phyloP scores from a whole-genome alignment of 202 grass and related monocot genomes.

The Digitaria exilis region DNA sequence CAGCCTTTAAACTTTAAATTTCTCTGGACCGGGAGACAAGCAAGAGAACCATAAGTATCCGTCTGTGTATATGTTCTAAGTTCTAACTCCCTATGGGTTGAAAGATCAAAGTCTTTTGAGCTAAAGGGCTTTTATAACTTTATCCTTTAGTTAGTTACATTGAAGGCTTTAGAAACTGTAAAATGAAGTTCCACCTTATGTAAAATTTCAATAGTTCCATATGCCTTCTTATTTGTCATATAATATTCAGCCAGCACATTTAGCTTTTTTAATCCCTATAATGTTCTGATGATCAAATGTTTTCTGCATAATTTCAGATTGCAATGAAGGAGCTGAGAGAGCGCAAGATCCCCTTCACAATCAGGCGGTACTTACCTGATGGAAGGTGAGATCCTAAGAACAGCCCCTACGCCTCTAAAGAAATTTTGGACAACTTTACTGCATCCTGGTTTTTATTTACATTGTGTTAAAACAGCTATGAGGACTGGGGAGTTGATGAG shows the following conservation, averaged over 20 bases:
- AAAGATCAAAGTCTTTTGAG: neutral
- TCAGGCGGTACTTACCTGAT: slow-evolving; percentile 78
- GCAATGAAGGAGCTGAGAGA: slow-evolving; percentile 86
- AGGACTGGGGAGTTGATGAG: slow-evolving; percentile 93
- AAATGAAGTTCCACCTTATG: neutral
- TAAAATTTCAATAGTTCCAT: neutral
- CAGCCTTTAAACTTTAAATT: neutral
- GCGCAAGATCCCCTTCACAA: slow-evolving; percentile 93
- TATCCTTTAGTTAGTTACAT: neutral
- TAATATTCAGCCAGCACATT: neutral
- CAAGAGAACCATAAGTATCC: neutral
- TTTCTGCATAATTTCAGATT: slow-evolving; percentile 56
- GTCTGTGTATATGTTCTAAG: neutral
- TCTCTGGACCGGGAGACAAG: neutral
- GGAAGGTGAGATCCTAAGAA: slow-evolving; percentile 55
- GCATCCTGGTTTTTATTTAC: neutral
- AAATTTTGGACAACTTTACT: neutral
- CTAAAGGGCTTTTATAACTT: neutral
- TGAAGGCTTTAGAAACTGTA: neutral
- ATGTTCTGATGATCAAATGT: slow-evolving; percentile 1
- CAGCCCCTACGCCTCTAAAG: neutral
- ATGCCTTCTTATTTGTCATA: neutral
- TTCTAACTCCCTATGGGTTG: neutral
- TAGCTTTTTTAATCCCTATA: neutral
- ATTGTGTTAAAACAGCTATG: slow-evolving; percentile 51